phyloP scores from a whole-genome alignment of 768 basidiomycete genomes.

The Naematelia aurantialba region DNA sequence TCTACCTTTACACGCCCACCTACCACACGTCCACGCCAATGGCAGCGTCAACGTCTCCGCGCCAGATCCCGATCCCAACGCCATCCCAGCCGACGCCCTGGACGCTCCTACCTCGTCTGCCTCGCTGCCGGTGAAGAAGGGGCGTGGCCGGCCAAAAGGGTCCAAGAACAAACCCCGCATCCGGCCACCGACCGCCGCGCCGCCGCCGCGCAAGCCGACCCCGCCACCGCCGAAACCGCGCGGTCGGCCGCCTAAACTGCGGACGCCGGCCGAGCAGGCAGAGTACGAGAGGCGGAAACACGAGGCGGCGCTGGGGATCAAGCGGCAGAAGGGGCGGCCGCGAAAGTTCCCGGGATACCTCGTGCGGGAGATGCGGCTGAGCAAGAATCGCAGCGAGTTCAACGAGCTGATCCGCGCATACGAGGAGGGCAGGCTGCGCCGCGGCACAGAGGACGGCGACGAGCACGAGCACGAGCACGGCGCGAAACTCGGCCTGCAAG shows the following conservation, averaged over 20 bases:
- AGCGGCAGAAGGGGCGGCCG: slow-evolving; percentile 32
- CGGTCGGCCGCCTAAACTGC: slow-evolving; percentile 38
- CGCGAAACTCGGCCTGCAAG: no score
- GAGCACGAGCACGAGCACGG: slow-evolving; percentile 8
- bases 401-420: slow-evolving; percentile 22
- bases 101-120: slow-evolving; percentile 39
- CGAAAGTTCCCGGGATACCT: slow-evolving; percentile 42
- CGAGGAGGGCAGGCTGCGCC: slow-evolving; percentile 7
- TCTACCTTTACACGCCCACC: neutral
- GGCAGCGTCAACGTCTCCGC: no score
- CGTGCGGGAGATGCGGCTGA: slow-evolving; percentile 43
- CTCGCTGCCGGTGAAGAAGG: slow-evolving; percentile 58
- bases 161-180: slow-evolving; percentile 63
- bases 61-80: neutral
- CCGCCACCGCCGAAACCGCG: slow-evolving; percentile 17
- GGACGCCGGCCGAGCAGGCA: slow-evolving; percentile 32
- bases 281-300: slow-evolving; percentile 22
- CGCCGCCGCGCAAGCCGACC: slow-evolving; percentile 4
- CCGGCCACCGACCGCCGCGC: slow-evolving; percentile 9
- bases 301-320: slow-evolving; percentile 29
- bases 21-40: neutral
- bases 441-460: no score
- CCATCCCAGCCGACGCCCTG: neutral
- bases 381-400: slow-evolving; percentile 36
- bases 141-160: slow-evolving; percentile 80